These are phyloP conservation scores for Colletotrichum navitas DNA, from an alignment of 2,329 filamentous ascomycete genomes.

Conservation along the genomic window DNA sequence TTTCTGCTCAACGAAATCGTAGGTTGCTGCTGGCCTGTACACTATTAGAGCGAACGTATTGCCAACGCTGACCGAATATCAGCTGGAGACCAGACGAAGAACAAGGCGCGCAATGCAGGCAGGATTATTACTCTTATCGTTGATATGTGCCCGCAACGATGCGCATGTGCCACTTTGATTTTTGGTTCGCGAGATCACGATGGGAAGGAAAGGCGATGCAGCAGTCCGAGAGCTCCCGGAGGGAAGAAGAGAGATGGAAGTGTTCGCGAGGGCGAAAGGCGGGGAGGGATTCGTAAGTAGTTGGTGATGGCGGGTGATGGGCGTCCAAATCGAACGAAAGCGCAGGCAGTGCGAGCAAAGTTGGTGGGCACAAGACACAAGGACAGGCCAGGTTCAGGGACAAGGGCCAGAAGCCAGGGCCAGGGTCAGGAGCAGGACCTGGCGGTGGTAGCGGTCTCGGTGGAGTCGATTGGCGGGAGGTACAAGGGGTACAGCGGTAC, in stretches of 20 bases:
- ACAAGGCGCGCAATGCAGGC: background rate
- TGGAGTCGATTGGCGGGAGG: constrained; percentile 39
- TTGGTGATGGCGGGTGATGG: constrained; percentile 26
- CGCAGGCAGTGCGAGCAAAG: constrained; percentile 29
- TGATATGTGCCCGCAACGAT: background rate
- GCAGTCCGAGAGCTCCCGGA: background rate
- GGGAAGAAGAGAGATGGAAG: background rate
- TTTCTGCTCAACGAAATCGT: constrained; percentile 4
- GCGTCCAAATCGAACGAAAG: constrained; percentile 30
- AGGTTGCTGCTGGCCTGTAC: background rate
- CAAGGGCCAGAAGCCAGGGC: constrained; percentile 36
- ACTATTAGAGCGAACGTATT: background rate
- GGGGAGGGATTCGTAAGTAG: constrained; percentile 30
- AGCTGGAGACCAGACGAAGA: constrained; percentile 20
- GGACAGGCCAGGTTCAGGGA: constrained; percentile 35
- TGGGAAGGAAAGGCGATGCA: background rate
- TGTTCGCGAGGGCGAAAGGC: background rate
- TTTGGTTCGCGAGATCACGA: background rate
- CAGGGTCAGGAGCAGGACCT: constrained; percentile 37
- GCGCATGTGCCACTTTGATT: background rate
- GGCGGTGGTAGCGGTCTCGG: constrained; percentile 32
- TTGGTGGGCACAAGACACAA: constrained; percentile 34
- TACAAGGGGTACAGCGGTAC: constrained; percentile 40
- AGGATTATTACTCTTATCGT: background rate
- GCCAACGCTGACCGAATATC: constrained; percentile 19